Conservation (phyloP, 2,329 filamentous ascomycete species). For the Alternaria panax region DNA sequence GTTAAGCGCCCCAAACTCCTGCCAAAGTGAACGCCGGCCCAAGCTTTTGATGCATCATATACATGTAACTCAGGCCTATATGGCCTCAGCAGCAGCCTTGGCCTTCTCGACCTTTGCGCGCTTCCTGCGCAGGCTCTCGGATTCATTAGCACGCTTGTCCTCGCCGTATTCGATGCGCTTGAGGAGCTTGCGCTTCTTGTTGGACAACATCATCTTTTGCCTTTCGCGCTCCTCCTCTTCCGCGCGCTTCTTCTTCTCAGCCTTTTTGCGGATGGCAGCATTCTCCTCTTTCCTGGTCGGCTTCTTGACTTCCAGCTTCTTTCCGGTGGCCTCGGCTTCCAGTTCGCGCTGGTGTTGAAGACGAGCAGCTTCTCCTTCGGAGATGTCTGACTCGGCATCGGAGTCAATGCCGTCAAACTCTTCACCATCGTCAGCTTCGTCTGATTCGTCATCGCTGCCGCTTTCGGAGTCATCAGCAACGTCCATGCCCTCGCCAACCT, state of each 20-base stretch:
- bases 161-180: constrained; percentile 98
- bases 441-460: constrained; percentile 55
- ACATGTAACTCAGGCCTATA: constrained; percentile 14
- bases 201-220: constrained; percentile 97
- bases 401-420: constrained; percentile 59
- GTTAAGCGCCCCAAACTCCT: constrained; percentile 20
- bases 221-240: constrained; percentile 90
- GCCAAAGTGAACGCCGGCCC: constrained; percentile 23
- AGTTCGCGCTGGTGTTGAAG: constrained; percentile 85
- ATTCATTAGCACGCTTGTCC: constrained; percentile 89
- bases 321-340: constrained; percentile 86
- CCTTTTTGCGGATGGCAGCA: constrained; percentile 71
- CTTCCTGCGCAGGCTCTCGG: constrained; percentile 86
- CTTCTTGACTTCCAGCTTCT: constrained; percentile 52
- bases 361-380: constrained; percentile 66
- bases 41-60: constrained; percentile 20
- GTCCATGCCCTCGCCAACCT: constrained; percentile 60
- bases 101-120: constrained; percentile 83
- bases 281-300: constrained; percentile 64
- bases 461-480: constrained; percentile 55
- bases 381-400: constrained; percentile 55
- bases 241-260: constrained; percentile 65
- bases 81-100: constrained; percentile 42
- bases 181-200: constrained; percentile 96
- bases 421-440: constrained; percentile 35